A percentile compares a stretch with the other conserved stretches of the same genome.
These are phyloP conservation scores for Aspergillus amoenus DNA, from an alignment of 2,329 filamentous ascomycete species.

Conservation along the genomic window DNA sequence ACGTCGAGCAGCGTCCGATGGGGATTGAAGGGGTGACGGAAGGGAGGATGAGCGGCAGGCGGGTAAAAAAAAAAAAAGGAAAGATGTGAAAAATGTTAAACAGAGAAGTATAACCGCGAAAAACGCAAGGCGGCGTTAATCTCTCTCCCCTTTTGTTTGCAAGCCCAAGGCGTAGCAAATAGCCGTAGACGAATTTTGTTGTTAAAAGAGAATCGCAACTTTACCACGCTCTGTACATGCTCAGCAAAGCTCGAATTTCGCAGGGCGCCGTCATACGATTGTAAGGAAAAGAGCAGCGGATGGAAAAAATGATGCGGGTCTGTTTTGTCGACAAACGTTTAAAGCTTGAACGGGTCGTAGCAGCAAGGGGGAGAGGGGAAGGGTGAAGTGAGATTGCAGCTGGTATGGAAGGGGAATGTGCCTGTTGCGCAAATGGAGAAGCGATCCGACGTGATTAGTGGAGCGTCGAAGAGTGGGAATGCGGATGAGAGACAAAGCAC, in stretches of 20 bases:
- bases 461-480: slow-evolving; percentile 34
- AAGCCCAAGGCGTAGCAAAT: slow-evolving; percentile 27
- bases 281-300: slow-evolving; percentile 24
- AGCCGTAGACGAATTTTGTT: slow-evolving; percentile 25
- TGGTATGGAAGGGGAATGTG: slow-evolving; percentile 34
- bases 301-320: slow-evolving; percentile 11
- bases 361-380: slow-evolving; percentile 34
- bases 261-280: slow-evolving; percentile 38
- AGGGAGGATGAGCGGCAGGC: slow-evolving; percentile 23
- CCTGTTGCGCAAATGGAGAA: slow-evolving; percentile 29
- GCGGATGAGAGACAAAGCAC: slow-evolving; percentile 37
- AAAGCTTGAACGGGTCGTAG: slow-evolving; percentile 31
- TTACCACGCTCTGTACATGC: slow-evolving; percentile 45
- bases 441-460: slow-evolving; percentile 32
- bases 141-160: slow-evolving; percentile 35
- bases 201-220: slow-evolving; percentile 29
- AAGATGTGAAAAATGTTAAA: slow-evolving; percentile 25
- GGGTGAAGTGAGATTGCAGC: slow-evolving; percentile 25
- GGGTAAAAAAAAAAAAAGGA: slow-evolving; percentile 6
- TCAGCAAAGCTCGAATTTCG: slow-evolving; percentile 38
- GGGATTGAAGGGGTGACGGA: slow-evolving; percentile 27
- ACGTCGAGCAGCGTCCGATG: slow-evolving; percentile 32
- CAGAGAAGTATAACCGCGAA: slow-evolving; percentile 18
- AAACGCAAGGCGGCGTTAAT: slow-evolving; percentile 36
- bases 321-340: slow-evolving; percentile 26